Percentiles rank a stretch among this genome's conserved stretches.
phyloP scores from a whole-genome alignment of 495 filamentous ascomycete species.

The Achaetomiella virescens region DNA sequence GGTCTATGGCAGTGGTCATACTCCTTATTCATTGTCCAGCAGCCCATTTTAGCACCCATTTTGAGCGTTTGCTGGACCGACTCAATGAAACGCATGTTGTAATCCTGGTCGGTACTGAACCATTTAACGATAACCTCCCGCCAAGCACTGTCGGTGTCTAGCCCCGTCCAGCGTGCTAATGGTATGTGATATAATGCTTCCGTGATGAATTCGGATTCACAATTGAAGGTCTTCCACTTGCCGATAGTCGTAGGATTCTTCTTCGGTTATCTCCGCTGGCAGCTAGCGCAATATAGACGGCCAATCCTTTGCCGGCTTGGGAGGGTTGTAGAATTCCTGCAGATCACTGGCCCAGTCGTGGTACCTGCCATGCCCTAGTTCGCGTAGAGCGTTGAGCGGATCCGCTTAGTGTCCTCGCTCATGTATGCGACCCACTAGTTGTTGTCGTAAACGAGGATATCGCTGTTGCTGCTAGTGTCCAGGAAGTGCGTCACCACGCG shows the following conservation, averaged over 20 bases:
- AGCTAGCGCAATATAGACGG: background rate
- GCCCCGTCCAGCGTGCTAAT: too few relatives aligned
- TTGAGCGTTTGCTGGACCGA: too few relatives aligned
- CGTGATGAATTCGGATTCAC: too few relatives aligned
- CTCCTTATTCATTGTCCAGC: too few relatives aligned
- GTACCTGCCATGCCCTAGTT: conserved; percentile 30
- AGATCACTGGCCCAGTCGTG: conserved; percentile 41
- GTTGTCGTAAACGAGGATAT: conserved; percentile 40
- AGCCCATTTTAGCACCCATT: too few relatives aligned
- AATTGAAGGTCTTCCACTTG: too few relatives aligned
- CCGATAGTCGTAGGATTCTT: background rate
- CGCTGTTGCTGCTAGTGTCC: conserved; percentile 15
- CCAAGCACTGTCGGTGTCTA: too few relatives aligned
- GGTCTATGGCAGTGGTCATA: too few relatives aligned
- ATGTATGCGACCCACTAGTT: conserved; percentile 43
- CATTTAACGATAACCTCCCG: too few relatives aligned
- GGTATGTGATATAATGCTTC: too few relatives aligned
- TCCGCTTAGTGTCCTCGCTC: conserved; percentile 23
- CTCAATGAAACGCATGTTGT: too few relatives aligned
- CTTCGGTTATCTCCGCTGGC: background rate
- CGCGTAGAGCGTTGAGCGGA: conserved; percentile 22
- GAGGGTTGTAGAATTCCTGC: conserved; percentile 8
- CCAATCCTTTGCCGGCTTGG: conserved; percentile 7
- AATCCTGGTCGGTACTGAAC: too few relatives aligned
- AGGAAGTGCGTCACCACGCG: background rate